Evolutionary conservation across 352 stramenopile genomes (phyloP).

Genomic region (Stramenopiles sp.): DNA sequence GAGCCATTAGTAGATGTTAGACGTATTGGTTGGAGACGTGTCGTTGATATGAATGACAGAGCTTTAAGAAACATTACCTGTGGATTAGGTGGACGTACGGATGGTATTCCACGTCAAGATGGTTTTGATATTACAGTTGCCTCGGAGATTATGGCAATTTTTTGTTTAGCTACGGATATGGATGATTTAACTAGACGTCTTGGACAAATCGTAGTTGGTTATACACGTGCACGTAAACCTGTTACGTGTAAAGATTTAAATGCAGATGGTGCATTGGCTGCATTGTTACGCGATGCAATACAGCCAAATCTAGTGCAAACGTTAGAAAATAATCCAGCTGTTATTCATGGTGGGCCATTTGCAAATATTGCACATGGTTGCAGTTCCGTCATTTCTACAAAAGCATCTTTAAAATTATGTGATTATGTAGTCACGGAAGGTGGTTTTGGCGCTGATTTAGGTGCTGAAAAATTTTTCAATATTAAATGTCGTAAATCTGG

Average conservation of each 20-base stretch:
- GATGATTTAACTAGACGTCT: conserved; percentile 77
- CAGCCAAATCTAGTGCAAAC: conserved; percentile 15
- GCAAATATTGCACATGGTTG: conserved; percentile 93
- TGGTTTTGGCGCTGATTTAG: conserved; percentile 90
- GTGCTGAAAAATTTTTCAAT: conserved; percentile 96
- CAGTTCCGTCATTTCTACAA: conserved; percentile 86
- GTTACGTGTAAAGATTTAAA: conserved; percentile 88
- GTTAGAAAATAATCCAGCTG: conserved; percentile 82
- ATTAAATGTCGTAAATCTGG: conserved; percentile 90
- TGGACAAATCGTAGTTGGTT: conserved; percentile 77
- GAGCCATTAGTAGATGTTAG: conserved; percentile 76
- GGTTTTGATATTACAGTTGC: conserved; percentile 84
- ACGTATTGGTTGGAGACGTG: conserved; percentile 77
- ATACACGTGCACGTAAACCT: conserved; percentile 42
- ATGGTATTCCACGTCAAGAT: conserved; percentile 41
- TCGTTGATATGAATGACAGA: conserved; percentile 90
- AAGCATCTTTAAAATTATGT: conserved; percentile 80
- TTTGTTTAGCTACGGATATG: conserved; percentile 79
- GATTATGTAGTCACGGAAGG: conserved; percentile 90
- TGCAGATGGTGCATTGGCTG: background rate
- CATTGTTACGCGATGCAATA: background rate
- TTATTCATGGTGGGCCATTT: conserved; percentile 95
- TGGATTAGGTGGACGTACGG: conserved; percentile 67
- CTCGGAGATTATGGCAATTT: conserved; percentile 93
- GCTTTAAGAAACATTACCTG: conserved; percentile 74